phyloP scores from a whole-genome alignment of 306 rosid species.

The Rosa lucieae region DNA sequence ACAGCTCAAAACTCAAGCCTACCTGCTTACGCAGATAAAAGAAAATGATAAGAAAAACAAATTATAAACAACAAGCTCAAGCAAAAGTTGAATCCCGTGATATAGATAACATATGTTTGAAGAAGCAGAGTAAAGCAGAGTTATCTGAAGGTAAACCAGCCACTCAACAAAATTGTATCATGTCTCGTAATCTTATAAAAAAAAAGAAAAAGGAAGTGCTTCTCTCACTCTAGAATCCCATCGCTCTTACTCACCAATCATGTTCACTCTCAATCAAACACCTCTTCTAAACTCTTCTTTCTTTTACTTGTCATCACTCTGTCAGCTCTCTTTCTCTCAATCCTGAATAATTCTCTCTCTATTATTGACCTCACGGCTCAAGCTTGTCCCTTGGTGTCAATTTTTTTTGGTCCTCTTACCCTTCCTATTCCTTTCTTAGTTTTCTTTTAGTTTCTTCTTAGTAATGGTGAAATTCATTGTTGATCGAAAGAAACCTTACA shows the following conservation, averaged over 20 bases:
- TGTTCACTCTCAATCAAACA: not conserved
- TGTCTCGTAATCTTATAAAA: not conserved
- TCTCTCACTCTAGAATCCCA: not conserved
- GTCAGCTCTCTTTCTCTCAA: not conserved
- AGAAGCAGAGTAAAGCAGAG: not conserved
- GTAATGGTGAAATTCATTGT: not conserved
- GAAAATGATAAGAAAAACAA: constrained; percentile 1
- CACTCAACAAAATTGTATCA: not conserved
- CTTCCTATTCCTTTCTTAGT: not conserved
- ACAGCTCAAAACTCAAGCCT: constrained; percentile 31
- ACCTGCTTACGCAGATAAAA: constrained; percentile 34
- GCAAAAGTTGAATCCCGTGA: not conserved
- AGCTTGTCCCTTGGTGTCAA: not conserved
- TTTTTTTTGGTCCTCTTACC: not conserved
- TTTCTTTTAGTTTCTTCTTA: not conserved
- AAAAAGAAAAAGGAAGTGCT: not conserved
- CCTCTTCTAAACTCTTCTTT: not conserved
- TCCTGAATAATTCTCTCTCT: not conserved
- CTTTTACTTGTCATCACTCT: not conserved
- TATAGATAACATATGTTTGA: not conserved
- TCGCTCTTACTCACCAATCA: not conserved
- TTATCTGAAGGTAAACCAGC: not conserved
- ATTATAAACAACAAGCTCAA: not conserved
- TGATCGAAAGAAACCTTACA: not conserved
- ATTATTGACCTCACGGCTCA: too few species aligned